Conservation (phyloP, 495 filamentous ascomycete species). For the Bathelium albidoporum region DNA sequence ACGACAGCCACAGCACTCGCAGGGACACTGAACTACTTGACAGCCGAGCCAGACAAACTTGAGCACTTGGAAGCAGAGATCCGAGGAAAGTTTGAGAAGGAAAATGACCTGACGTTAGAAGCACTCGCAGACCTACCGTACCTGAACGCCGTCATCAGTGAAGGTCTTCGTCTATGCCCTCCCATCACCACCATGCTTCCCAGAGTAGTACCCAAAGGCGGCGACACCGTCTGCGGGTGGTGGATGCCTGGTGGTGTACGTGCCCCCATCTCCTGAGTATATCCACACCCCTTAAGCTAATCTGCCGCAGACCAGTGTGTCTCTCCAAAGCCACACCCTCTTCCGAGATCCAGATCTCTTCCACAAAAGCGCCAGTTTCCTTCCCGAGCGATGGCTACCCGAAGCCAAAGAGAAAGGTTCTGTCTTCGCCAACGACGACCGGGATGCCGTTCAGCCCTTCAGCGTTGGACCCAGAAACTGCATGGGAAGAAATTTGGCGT, state of each 20-base stretch:
- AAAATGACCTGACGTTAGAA: conserved; percentile 24
- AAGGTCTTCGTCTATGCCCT: conserved; percentile 44
- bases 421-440: no score
- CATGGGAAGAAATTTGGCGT: no score
- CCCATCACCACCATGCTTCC: conserved; percentile 25
- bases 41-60: conserved; percentile 15
- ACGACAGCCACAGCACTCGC: conserved; percentile 26
- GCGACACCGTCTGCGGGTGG: conserved; percentile 31
- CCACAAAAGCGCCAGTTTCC: no score
- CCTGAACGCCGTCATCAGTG: conserved; percentile 39
- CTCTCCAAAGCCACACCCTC: no score
- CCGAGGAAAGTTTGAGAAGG: conserved; percentile 14
- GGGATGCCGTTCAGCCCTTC: no score
- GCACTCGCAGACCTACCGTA: conserved; percentile 34
- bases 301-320: no score
- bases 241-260: conserved; percentile 26
- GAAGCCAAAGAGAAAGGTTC: no score
- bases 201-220: conserved; percentile 17
- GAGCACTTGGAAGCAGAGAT: conserved; percentile 17
- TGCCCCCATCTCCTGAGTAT: no score
- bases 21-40: conserved; percentile 20
- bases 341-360: no score
- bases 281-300: no score
- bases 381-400: no score
- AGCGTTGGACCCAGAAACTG: no score